These are phyloP conservation scores for Citropsis articulata DNA, from an alignment of 345 rosid genomes.

Conservation along the genomic window DNA sequence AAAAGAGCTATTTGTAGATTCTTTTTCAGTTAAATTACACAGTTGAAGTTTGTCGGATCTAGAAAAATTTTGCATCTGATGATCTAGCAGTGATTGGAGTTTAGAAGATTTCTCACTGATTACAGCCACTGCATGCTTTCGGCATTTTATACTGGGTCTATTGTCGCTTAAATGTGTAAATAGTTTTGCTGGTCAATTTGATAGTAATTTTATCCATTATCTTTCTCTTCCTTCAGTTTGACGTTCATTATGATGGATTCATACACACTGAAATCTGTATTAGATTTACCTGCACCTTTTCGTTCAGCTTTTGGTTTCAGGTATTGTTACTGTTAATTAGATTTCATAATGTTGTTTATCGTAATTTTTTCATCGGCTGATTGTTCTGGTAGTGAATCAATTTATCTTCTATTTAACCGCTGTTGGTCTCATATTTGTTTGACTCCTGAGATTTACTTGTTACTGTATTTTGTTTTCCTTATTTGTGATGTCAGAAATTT, in stretches of 20 bases:
- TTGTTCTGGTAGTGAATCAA: background rate
- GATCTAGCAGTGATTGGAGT: background rate
- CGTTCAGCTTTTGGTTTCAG: conserved; percentile 76
- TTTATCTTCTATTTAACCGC: background rate
- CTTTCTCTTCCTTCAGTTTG: conserved; percentile 19
- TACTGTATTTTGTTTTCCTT: background rate
- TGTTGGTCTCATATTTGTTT: background rate
- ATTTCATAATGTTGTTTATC: background rate
- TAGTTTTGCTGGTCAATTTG: background rate
- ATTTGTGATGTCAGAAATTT: background rate
- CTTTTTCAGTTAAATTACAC: background rate
- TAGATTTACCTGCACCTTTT: conserved; percentile 67
- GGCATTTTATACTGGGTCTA: background rate
- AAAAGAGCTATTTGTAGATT: background rate
- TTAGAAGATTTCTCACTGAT: background rate
- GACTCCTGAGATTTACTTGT: background rate
- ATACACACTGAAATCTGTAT: conserved; percentile 65
- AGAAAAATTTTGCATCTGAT: background rate
- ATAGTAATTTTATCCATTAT: background rate
- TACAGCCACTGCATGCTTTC: background rate
- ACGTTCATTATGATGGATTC: conserved; percentile 52
- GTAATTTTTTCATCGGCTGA: background rate
- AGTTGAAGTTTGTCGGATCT: background rate
- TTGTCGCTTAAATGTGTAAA: background rate
- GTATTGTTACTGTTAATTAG: conserved; percentile 26